phyloP scores from a whole-genome alignment of 257 asterid species.

The Striga asiatica region DNA sequence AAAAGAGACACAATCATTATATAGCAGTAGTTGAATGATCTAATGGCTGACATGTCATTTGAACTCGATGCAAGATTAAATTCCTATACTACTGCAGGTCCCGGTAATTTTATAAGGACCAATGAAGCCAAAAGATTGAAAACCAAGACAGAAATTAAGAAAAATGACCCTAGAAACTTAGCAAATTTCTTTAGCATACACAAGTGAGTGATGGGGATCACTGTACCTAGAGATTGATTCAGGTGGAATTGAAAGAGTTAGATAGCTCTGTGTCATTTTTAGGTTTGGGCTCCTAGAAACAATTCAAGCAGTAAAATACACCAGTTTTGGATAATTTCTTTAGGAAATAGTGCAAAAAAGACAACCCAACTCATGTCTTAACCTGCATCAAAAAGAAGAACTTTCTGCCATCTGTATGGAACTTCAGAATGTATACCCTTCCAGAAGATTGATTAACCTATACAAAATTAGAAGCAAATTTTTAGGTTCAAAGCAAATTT shows the following conservation, averaged over 20 bases:
- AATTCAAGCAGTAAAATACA: slow-evolving; percentile 17
- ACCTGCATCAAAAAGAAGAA: slow-evolving; percentile 99
- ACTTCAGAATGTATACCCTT: slow-evolving; percentile 85
- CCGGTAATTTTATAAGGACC: neutral
- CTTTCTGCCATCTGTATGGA: slow-evolving; percentile 79
- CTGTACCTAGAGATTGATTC: slow-evolving; percentile 70
- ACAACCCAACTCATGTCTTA: slow-evolving; percentile 3
- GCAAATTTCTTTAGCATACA: slow-evolving; percentile 2
- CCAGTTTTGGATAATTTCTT: slow-evolving; percentile 8
- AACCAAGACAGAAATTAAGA: neutral
- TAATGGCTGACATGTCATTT: neutral
- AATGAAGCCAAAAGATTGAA: neutral
- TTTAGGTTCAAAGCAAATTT: neutral
- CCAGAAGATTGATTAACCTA: slow-evolving; percentile 88
- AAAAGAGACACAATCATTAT: slow-evolving; percentile 1
- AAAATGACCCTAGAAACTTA: neutral
- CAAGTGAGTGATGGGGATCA: neutral
- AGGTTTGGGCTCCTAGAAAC: slow-evolving; percentile 66
- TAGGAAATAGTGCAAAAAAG: neutral
- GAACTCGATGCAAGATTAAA: neutral
- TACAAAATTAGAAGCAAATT: slow-evolving; percentile 13
- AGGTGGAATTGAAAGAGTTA: slow-evolving; percentile 67
- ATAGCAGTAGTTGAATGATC: too few relatives aligned
- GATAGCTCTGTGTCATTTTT: slow-evolving; percentile 60
- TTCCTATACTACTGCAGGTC: slow-evolving; percentile 2